Evolutionary conservation across 164 flowering plant genomes (phyloP).

Genomic region (Kingdonia uniflora): DNA sequence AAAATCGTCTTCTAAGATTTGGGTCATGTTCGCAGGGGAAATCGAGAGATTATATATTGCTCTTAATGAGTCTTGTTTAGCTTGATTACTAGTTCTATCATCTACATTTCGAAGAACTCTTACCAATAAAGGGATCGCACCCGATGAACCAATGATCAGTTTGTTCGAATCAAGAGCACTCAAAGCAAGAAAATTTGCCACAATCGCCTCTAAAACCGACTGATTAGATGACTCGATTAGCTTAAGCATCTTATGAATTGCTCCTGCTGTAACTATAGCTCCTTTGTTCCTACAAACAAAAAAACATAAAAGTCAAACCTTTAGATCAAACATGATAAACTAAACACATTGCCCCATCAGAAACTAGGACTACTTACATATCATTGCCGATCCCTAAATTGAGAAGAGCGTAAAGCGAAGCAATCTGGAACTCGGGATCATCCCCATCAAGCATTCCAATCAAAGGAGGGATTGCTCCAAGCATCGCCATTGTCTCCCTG

Average conservation of each 20-base stretch:
- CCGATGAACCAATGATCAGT: conserved; percentile 73
- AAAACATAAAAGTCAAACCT: neutral
- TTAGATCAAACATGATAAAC: neutral
- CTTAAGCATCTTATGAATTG: conserved; percentile 79
- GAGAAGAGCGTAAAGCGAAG: conserved; percentile 76
- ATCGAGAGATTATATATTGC: conserved; percentile 87
- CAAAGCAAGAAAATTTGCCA: conserved; percentile 85
- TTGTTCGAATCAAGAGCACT: conserved; percentile 89
- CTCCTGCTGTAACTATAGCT: conserved; percentile 93
- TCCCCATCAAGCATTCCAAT: conserved; percentile 57
- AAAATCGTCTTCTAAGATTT: conserved; percentile 47
- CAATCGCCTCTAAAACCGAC: conserved; percentile 58
- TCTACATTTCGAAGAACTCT: conserved; percentile 27
- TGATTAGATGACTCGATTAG: conserved; percentile 37
- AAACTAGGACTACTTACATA: conserved; percentile 25
- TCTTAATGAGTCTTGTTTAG: conserved; percentile 62
- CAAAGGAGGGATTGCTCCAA: conserved; percentile 83
- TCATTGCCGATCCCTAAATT: conserved; percentile 81
- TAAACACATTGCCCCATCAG: neutral
- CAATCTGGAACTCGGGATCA: conserved; percentile 34
- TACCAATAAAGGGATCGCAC: conserved; percentile 66
- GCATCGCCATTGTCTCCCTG: conserved; percentile 63
- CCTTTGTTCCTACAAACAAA: conserved; percentile 71
- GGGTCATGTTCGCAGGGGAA: conserved; percentile 38
- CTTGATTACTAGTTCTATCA: conserved; percentile 27